Conservation (phyloP, 139 green algal species). For the Medakamo hakoo region DNA sequence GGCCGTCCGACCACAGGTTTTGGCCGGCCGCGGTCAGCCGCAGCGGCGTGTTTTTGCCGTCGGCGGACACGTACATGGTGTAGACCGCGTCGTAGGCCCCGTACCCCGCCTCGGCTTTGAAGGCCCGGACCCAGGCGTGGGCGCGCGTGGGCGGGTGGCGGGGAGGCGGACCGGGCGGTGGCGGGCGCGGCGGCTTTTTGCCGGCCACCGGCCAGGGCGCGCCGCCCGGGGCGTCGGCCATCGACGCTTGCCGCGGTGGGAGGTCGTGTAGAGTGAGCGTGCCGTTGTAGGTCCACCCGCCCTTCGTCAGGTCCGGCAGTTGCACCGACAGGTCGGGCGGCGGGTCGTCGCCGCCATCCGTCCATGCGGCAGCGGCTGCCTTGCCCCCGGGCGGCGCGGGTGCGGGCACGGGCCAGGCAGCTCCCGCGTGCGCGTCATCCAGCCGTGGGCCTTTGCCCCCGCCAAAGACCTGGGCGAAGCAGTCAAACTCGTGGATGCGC, state of each 20-base stretch:
- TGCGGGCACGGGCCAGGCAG: too few species aligned
- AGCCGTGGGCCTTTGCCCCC: conserved; percentile 6
- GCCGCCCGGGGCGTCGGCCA: too few species aligned
- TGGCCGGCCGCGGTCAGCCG: conserved; percentile 20
- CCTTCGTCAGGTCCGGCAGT: conserved; percentile 22
- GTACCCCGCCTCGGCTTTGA: conserved; percentile 6
- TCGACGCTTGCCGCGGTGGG: too few species aligned
- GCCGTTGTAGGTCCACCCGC: conserved; percentile 20
- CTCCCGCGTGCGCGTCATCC: too few species aligned
- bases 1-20: conserved; percentile 29
- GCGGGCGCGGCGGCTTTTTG: too few species aligned
- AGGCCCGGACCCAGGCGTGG: conserved; percentile 13
- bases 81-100: conserved; percentile 21
- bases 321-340: conserved; percentile 9
- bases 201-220: too few species aligned
- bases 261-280: too few species aligned
- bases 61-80: conserved; percentile 17
- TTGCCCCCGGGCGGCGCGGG: too few species aligned
- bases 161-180: too few species aligned
- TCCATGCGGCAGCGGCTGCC: neutral
- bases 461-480: neutral
- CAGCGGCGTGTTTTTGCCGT: conserved; percentile 17
- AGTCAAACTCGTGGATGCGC: conserved; percentile 4
- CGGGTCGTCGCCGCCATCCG: neutral
- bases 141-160: neutral